Evolutionary conservation across 345 rosid species (phyloP), one percentile per base, ranked within the genome.

Genomic region (Euphorbia pulcherrima): DNA sequence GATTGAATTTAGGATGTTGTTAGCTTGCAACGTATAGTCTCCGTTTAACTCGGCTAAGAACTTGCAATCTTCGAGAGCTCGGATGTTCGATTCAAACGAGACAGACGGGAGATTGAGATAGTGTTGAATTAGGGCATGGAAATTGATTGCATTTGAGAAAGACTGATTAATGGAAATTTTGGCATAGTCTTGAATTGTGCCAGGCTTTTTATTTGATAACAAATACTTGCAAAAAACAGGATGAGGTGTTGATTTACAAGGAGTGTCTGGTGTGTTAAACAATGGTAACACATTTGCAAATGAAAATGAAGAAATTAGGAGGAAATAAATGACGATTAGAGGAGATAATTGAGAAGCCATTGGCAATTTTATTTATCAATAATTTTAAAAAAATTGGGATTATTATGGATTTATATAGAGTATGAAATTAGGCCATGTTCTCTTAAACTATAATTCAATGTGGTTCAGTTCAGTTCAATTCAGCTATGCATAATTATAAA

Each of bases 61-160:
- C n/a, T 16, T 48, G 68, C 87, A 83, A 69, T 83, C 87, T 29
- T 74, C 70, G 5, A 83, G 78, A 26, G 81, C 74, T 0, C 24
- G 61, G 57, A 69, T 65, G 17, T 67, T 27, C 23, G 72, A 37
- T 0, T 35, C 63, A 5, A 18, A 69, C 0, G 69, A 57, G 17
- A 61, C 40, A 17, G 84, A 76, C 1, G 77, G 74, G 0, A 44
- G 74, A 17, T n/a, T 39, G 8, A 68, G 59, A 57, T 60, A 69
- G 14, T 74, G 7, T 20, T 74, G 48, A 29, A 74, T 63, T 2
- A 56, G 70, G 0, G 75, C 68, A 0, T 67, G 74, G 21, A 77
- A 60, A 5, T 64, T 64, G 2, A 8, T 44, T 33, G 86, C 72
- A 13, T 62, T 29, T 20, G 63, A 60, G 17, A 75, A 50, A 3